Conservation (phyloP, 176 grass and related monocot genomes). For the Avena atlantica region DNA sequence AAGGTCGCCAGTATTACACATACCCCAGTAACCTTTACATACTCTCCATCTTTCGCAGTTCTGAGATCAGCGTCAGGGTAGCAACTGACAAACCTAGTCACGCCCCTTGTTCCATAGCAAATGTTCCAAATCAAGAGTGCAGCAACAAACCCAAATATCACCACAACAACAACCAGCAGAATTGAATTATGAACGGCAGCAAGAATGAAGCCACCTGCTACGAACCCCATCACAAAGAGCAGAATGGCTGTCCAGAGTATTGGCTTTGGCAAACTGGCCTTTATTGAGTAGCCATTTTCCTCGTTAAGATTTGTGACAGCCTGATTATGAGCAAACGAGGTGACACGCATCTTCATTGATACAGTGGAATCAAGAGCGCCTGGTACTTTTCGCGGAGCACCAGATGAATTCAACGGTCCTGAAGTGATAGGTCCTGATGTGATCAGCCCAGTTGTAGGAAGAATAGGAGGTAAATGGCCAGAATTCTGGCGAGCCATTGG, state of each 20-base stretch:
- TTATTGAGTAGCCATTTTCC: constrained; percentile 64
- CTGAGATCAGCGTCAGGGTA: constrained; percentile 90
- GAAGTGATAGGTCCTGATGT: constrained; percentile 87
- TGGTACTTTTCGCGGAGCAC: constrained; percentile 63
- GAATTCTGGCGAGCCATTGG: constrained; percentile 76
- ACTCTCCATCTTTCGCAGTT: constrained; percentile 79
- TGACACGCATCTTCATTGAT: constrained; percentile 63
- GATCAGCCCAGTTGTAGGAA: constrained; percentile 85
- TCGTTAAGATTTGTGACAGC: constrained; percentile 73
- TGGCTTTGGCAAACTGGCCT: constrained; percentile 57
- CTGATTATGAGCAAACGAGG: constrained; percentile 70
- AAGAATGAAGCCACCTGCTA: constrained; percentile 71
- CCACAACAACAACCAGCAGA: constrained; percentile 59
- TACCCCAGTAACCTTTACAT: constrained; percentile 95
- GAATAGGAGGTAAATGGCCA: constrained; percentile 67
- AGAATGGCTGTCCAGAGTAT: constrained; percentile 61
- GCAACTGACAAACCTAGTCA: constrained; percentile 59
- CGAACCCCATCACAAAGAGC: constrained; percentile 72
- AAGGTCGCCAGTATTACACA: constrained; percentile 31
- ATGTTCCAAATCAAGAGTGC: constrained; percentile 69
- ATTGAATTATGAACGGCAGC: constrained; percentile 64
- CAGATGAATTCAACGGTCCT: constrained; percentile 69
- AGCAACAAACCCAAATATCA: constrained; percentile 60
- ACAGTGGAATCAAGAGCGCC: constrained; percentile 56
- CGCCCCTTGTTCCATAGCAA: constrained; percentile 64